Conservation (phyloP, 768 basidiomycete species). For the Podaxis sp. region DNA sequence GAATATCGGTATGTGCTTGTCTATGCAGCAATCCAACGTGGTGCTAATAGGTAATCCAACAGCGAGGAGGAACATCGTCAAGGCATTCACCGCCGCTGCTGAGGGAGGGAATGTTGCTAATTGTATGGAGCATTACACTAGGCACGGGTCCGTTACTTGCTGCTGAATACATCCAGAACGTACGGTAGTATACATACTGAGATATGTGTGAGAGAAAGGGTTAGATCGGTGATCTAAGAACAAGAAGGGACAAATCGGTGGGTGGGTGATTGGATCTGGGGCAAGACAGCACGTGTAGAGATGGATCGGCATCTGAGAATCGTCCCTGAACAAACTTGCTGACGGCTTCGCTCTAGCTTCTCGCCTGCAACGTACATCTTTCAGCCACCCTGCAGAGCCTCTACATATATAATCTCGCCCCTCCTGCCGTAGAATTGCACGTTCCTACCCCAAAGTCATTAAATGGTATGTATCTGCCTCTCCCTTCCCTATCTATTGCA, state of each 20-base stretch:
- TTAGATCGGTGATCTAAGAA: neutral
- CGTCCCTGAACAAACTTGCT: constrained; percentile 2
- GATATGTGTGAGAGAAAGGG: neutral
- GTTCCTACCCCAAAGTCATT: neutral
- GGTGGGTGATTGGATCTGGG: constrained; percentile 4
- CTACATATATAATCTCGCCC: constrained; percentile 1
- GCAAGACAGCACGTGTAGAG: constrained; percentile 8
- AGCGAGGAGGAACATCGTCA: constrained; percentile 15
- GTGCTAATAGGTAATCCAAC: constrained; percentile 1
- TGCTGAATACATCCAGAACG: neutral
- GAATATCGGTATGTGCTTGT: constrained; percentile 77
- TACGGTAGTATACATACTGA: neutral
- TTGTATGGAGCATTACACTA: neutral
- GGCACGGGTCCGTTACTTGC: neutral
- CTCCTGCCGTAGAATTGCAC: neutral
- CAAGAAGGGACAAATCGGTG: neutral
- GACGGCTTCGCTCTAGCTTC: constrained; percentile 8
- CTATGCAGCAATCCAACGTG: neutral
- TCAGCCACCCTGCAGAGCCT: neutral
- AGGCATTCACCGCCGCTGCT: constrained; percentile 54
- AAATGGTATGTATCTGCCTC: neutral
- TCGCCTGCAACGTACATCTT: constrained; percentile 8
- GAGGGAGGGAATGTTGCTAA: constrained; percentile 10
- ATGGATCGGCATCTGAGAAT: constrained; percentile 1
- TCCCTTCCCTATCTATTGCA: neutral